Conservation (phyloP, 2,329 filamentous ascomycete species). For the Diplodia scrobiculata region DNA sequence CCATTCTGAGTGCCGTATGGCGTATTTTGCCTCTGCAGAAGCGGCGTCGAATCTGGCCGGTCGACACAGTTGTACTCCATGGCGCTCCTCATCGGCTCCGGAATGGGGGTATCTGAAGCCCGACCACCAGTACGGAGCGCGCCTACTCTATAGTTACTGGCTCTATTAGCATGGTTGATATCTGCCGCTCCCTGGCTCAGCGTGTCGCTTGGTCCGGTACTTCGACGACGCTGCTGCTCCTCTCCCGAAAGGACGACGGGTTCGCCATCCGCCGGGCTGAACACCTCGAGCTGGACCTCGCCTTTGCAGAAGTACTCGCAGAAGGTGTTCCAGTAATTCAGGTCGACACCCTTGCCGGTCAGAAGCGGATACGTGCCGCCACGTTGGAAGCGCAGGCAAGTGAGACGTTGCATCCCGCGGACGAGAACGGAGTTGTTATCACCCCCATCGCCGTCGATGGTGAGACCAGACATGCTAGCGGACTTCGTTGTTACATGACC, state of each 20-base stretch:
- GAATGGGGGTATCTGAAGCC: neutral
- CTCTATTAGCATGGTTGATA: neutral
- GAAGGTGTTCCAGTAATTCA: constrained; percentile 7
- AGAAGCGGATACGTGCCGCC: neutral
- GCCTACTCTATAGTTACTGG: neutral
- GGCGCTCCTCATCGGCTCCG: neutral
- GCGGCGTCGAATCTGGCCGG: neutral
- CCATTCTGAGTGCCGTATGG: neutral
- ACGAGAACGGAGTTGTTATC: neutral
- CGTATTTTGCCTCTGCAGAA: neutral
- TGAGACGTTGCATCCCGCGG: neutral
- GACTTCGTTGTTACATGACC: neutral
- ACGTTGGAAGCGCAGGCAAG: constrained; percentile 3
- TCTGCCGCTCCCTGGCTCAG: neutral
- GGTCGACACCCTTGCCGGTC: neutral
- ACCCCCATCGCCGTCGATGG: neutral
- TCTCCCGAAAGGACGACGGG: neutral
- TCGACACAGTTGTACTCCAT: neutral
- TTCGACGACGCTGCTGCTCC: neutral
- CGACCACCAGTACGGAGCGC: neutral
- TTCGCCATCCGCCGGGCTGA: neutral
- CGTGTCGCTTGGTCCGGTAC: neutral
- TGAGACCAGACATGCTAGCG: neutral
- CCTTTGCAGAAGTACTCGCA: constrained; percentile 4
- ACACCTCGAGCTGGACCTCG: neutral